A percentile compares a stretch with the other conserved stretches of the same genome.
phyloP scores from a whole-genome alignment of 495 filamentous ascomycete species.

The Penicillium roqueforti region DNA sequence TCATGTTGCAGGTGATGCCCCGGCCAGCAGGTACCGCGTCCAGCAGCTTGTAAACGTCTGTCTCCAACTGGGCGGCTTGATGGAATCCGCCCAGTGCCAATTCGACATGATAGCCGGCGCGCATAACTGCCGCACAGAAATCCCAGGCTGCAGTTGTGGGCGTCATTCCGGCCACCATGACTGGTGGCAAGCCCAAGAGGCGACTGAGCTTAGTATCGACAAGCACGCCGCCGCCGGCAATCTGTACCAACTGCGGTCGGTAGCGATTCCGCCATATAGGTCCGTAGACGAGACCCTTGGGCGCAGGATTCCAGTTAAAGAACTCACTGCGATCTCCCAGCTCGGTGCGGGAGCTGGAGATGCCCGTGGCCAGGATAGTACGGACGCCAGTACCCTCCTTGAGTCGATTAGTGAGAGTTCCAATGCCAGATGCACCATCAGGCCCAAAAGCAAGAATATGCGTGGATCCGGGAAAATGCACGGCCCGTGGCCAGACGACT shows the following conservation, averaged over 20 bases:
- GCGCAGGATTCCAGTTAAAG: conserved; percentile 34
- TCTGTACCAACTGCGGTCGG: conserved; percentile 84
- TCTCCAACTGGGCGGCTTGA: conserved; percentile 83
- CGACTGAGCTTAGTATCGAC: conserved; percentile 98
- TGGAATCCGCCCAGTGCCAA: conserved; percentile 90
- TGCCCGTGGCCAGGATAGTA: conserved; percentile 71
- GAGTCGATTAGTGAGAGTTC: conserved; percentile 93
- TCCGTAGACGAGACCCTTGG: conserved; percentile 59
- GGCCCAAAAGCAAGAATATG: conserved; percentile 95
- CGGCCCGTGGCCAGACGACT: conserved; percentile 73
- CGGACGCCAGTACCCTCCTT: conserved; percentile 90
- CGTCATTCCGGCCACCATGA: conserved; percentile 98
- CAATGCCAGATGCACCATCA: conserved; percentile 90
- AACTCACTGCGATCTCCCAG: conserved; percentile 92
- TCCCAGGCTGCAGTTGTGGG: conserved; percentile 91
- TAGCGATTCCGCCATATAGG: conserved; percentile 96
- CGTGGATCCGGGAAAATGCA: conserved; percentile 74
- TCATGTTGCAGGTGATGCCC: conserved; percentile 89
- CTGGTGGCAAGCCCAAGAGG: conserved; percentile 85
- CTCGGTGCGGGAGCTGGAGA: conserved; percentile 46
- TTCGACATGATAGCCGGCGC: conserved; percentile 89
- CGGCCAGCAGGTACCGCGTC: conserved; percentile 62
- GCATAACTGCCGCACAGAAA: conserved; percentile 89
- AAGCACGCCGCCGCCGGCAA: conserved; percentile 75
- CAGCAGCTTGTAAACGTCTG: conserved; percentile 47